Percentiles rank a stretch among this genome's conserved stretches.
Conservation (phyloP, 768 basidiomycete species). For the Suillus bovinus region DNA sequence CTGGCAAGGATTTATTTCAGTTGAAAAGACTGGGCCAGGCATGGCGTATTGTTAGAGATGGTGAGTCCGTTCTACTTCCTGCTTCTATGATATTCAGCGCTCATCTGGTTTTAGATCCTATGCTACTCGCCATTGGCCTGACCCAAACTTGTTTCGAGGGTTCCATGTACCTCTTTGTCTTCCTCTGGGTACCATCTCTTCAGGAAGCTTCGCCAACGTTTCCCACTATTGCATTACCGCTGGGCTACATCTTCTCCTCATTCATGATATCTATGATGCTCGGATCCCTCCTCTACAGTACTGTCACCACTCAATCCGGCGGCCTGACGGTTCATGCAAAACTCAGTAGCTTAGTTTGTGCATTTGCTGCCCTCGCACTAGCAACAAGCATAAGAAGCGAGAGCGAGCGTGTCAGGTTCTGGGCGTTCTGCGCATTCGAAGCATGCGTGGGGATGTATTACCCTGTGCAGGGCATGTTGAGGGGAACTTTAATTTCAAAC, state of each 20-base stretch:
- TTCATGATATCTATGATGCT: constrained; percentile 87
- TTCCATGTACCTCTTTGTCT: constrained; percentile 85
- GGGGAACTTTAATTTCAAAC: constrained; percentile 64
- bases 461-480: constrained; percentile 74
- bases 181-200: constrained; percentile 77
- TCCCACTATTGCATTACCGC: constrained; percentile 48
- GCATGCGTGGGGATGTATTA: constrained; percentile 81
- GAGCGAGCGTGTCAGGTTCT: constrained; percentile 57
- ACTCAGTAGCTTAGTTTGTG: constrained; percentile 63
- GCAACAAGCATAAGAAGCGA: constrained; percentile 45
- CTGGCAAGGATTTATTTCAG: constrained; percentile 46
- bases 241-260: constrained; percentile 78
- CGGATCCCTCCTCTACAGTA: constrained; percentile 69
- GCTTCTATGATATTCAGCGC: background rate
- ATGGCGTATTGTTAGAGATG: constrained; percentile 54
- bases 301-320: constrained; percentile 33
- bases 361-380: constrained; percentile 56
- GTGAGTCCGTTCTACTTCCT: constrained; percentile 29
- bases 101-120: constrained; percentile 44
- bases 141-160: constrained; percentile 84
- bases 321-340: constrained; percentile 61
- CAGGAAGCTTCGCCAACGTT: constrained; percentile 54
- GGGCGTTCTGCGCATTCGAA: constrained; percentile 75
- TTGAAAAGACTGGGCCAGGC: constrained; percentile 53
- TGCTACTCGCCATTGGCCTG: constrained; percentile 64